Evolutionary conservation across 2,329 filamentous ascomycete species (phyloP), one percentile per base, ranked within the genome.

Genomic region (Exophiala calicioides): DNA sequence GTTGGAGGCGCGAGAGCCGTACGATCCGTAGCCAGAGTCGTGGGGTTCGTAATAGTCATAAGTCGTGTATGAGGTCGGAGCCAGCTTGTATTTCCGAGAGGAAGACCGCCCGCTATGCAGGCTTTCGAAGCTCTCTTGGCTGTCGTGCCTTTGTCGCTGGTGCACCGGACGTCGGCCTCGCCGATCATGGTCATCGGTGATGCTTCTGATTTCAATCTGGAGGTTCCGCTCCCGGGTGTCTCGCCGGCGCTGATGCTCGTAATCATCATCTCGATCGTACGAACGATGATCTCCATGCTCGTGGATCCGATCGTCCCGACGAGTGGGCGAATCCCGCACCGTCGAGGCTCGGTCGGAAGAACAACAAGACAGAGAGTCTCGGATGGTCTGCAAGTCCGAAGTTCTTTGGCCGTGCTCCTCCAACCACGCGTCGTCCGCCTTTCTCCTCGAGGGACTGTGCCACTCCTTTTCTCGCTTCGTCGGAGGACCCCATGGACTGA

Each of bases 341-440:
- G 48, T 47, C 12, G 47, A 49, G 5, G 36, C 40, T 19, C 27
- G 31, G 10, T 44, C 47, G 13, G 48, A 47, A 3, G 33, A 30
- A 13, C 36, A 18, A 31, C 32, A 37, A 5, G 52, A 50, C 3
- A 52, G 23, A 16, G 47, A 52, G 15, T 55, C 48, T 24, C 44
- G 52, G 23, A 55, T 52, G 20, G 44, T 52, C 32, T 54, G 47
- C 15, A 58, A 32, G 33, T 58, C 56, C 2, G 34, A 30, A 27
- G 50, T 52, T 15, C 56, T 46, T 35, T 55, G 50, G 12, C 34
- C 48, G 29, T 59, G 57, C 41, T 59, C 57, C 29, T 54, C 20
- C 29, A 58, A 24, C 57, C 57, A 59, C 7, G 49, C 48, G 32
- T 50, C 48, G 30, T 59, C 57, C 13, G 57, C 57, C 34, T 53